Evolutionary conservation across 176 grass and related monocot species (phyloP), one percentile per base, ranked within the genome.

Genomic region (Musa troglodytarum): DNA sequence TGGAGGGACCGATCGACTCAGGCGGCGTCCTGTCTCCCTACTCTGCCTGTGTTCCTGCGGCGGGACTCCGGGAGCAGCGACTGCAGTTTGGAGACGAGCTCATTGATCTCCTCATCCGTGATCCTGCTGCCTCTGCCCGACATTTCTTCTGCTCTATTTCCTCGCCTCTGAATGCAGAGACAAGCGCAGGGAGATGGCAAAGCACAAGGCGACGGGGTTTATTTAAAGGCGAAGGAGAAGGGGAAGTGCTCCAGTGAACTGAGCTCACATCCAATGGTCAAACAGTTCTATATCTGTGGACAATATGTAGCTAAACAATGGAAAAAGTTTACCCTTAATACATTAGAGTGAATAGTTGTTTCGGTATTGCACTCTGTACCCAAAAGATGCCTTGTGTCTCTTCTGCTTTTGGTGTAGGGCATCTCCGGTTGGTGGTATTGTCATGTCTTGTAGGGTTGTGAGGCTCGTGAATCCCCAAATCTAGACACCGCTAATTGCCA

Each of bases 51-150:
- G 65, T 66, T 87, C 77, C 85, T 76, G 74, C 93, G 89, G 10
- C 89, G 87, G 25, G 82, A 88, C 74, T 88, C 89, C 1, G 93
- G 93, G 43, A 96, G 87, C 3, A 96, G 87, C 9, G 85, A 74
- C 75, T 96, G 93, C 29, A 96, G 83, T 78, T 92, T 92, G 63
- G 87, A 88, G 84, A 96, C 85, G 85, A 96, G 89, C 83, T 96
- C 93, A 75, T 83, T 92, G 79, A 96, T 96, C 93, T 96, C 93
- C 22, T 88, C 93, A 69, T 96, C 93, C 71, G 85, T 88, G 81
- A 96, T 92, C 74, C 87, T 83, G 50, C 85, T 85, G 19, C 85
- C 86, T 51, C 89, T 69, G 74, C 69, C 83, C 62, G 93, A 92
- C 92, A 83, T 90, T 43, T 43, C 34, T 43, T 43, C 34, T 43